phyloP scores from a whole-genome alignment of 352 stramenopile species.

The Phytophthora melonis region DNA sequence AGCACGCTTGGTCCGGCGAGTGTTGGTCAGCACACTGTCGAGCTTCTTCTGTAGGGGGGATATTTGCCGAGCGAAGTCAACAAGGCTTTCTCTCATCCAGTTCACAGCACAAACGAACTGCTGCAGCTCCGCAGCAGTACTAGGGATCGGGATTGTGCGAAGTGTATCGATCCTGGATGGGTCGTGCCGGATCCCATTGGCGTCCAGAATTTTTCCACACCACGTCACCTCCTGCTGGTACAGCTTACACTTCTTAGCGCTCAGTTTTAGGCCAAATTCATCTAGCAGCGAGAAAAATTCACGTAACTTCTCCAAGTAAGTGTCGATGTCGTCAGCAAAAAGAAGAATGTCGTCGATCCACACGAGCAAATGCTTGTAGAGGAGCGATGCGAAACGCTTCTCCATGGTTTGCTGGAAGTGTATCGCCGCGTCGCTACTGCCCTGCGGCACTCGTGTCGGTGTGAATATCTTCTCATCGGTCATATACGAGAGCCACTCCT shows the following conservation, averaged over 20 bases:
- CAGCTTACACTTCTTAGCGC: slow-evolving; percentile 27
- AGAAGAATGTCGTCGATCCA: neutral
- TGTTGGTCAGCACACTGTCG: neutral
- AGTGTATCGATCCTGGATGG: neutral
- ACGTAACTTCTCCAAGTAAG: slow-evolving; percentile 27
- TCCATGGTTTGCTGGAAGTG: slow-evolving; percentile 23
- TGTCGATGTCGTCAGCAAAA: slow-evolving; percentile 6
- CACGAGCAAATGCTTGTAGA: slow-evolving; percentile 26
- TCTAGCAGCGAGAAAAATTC: slow-evolving; percentile 32
- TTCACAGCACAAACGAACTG: slow-evolving; percentile 9
- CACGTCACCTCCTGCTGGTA: slow-evolving; percentile 29
- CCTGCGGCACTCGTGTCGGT: slow-evolving; percentile 22
- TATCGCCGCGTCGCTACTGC: slow-evolving; percentile 3
- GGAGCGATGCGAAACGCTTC: slow-evolving; percentile 5
- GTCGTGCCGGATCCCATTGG: neutral
- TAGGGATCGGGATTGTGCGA: neutral
- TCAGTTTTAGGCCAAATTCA: slow-evolving; percentile 33
- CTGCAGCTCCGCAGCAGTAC: slow-evolving; percentile 2
- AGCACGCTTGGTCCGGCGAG: slow-evolving; percentile 3
- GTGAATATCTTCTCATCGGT: slow-evolving; percentile 35
- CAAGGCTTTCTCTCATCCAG: slow-evolving; percentile 6
- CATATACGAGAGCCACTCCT: slow-evolving; percentile 28
- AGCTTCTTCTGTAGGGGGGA: neutral
- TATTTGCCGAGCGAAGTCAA: slow-evolving; percentile 1
- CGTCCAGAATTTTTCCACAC: too few relatives aligned